phyloP scores from a whole-genome alignment of 2,329 filamentous ascomycete genomes.

The Ophiosphaerella herpotricha region DNA sequence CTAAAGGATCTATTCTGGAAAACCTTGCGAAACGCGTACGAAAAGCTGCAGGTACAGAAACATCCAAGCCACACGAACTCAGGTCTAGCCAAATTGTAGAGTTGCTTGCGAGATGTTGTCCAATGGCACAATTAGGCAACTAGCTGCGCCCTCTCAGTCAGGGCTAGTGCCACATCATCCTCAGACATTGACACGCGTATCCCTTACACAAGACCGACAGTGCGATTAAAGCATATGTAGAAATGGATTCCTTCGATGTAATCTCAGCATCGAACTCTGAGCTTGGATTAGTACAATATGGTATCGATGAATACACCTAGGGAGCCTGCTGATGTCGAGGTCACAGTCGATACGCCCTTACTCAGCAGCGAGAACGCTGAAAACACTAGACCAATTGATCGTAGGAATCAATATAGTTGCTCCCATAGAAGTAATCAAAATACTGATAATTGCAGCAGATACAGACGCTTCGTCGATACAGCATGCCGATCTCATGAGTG shows the following conservation, averaged over 20 bases:
- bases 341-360: too few species aligned
- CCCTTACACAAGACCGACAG: background rate
- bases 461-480: background rate
- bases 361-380: background rate
- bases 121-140: background rate
- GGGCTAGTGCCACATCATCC: background rate
- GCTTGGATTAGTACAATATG: background rate
- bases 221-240: background rate
- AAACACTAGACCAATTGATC: background rate
- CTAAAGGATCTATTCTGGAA: background rate
- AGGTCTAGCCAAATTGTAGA: background rate
- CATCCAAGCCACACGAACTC: background rate
- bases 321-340: too few species aligned
- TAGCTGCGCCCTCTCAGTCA: background rate
- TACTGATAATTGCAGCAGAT: background rate
- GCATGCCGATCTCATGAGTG: slow-evolving; percentile 8
- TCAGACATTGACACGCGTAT: background rate
- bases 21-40: background rate
- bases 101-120: background rate
- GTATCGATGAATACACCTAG: too few species aligned
- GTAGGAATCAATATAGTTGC: background rate
- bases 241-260: background rate
- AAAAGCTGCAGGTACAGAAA: background rate
- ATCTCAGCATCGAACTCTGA: background rate
- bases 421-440: background rate